phyloP scores from a whole-genome alignment of 805 yeast species.

The Sporopachydermia quercuum region DNA sequence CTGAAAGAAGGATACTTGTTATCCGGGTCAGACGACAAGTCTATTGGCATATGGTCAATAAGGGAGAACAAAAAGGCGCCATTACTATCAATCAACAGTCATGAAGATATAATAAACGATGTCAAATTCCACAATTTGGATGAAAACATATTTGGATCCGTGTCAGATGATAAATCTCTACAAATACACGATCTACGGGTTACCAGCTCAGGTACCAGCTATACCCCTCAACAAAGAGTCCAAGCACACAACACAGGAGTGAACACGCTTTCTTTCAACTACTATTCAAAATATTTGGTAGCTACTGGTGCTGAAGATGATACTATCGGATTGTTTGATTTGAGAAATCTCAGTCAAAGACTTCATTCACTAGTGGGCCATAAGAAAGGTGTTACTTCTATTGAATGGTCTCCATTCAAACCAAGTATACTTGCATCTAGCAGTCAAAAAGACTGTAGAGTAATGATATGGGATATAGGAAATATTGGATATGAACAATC shows the following conservation, averaged over 20 bases:
- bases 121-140: constrained; percentile 53
- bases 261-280: constrained; percentile 53
- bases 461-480: constrained; percentile 67
- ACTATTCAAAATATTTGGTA: constrained; percentile 39
- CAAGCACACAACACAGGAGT: constrained; percentile 24
- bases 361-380: constrained; percentile 75
- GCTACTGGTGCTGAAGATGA: constrained; percentile 63
- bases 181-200: constrained; percentile 39
- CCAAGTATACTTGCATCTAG: constrained; percentile 63
- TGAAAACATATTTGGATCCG: constrained; percentile 45
- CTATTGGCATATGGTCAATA: constrained; percentile 48
- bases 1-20: constrained; percentile 32
- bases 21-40: constrained; percentile 52
- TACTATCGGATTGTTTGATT: constrained; percentile 49
- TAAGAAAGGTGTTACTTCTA: constrained; percentile 49
- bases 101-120: constrained; percentile 55
- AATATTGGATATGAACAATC: constrained; percentile 75
- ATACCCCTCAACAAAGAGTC: constrained; percentile 15
- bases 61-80: constrained; percentile 12
- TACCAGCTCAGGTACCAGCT: neutral
- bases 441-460: constrained; percentile 63
- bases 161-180: constrained; percentile 52
- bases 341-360: constrained; percentile 30
- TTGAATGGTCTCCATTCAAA: constrained; percentile 65
- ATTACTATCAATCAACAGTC: constrained; percentile 21